phyloP scores from a whole-genome alignment of 805 yeast genomes.

The Yamadazyma olivae region DNA sequence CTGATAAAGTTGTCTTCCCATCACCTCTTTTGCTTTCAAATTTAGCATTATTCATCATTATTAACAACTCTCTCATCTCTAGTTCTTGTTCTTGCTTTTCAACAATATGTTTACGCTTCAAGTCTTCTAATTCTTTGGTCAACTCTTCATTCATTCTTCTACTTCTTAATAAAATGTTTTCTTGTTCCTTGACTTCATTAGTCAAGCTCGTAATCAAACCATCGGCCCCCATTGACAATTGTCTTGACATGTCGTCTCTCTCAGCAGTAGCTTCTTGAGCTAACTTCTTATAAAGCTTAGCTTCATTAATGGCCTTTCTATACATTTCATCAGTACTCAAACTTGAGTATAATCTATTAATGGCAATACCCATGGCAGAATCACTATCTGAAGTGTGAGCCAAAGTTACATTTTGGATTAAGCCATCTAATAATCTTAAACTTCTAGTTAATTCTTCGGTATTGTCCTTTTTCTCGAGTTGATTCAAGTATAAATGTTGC shows the following conservation, averaged over 20 bases:
- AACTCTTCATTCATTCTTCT: constrained; percentile 62
- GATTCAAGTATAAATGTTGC: constrained; percentile 62
- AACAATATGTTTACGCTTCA: constrained; percentile 53
- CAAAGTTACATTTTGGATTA: constrained; percentile 58
- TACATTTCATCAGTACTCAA: constrained; percentile 87
- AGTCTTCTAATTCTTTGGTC: constrained; percentile 58
- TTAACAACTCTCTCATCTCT: constrained; percentile 70
- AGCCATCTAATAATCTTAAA: constrained; percentile 60
- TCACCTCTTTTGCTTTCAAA: constrained; percentile 28
- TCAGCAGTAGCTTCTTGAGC: constrained; percentile 60
- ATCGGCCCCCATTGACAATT: constrained; percentile 72
- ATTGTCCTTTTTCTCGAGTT: constrained; percentile 47
- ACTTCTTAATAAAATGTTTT: constrained; percentile 53
- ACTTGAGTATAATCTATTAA: constrained; percentile 66
- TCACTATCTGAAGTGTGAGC: constrained; percentile 48
- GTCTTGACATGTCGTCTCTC: constrained; percentile 59
- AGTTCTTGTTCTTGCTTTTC: constrained; percentile 76
- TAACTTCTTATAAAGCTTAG: constrained; percentile 47
- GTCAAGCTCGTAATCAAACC: constrained; percentile 62
- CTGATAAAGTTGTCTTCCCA: constrained; percentile 35
- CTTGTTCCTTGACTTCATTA: constrained; percentile 62
- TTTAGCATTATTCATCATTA: constrained; percentile 49
- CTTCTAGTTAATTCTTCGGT: constrained; percentile 48
- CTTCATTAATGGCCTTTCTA: constrained; percentile 57
- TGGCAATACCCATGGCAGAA: constrained; percentile 64